Conservation (phyloP, 768 basidiomycete genomes). For the Mrakia gelida region DNA sequence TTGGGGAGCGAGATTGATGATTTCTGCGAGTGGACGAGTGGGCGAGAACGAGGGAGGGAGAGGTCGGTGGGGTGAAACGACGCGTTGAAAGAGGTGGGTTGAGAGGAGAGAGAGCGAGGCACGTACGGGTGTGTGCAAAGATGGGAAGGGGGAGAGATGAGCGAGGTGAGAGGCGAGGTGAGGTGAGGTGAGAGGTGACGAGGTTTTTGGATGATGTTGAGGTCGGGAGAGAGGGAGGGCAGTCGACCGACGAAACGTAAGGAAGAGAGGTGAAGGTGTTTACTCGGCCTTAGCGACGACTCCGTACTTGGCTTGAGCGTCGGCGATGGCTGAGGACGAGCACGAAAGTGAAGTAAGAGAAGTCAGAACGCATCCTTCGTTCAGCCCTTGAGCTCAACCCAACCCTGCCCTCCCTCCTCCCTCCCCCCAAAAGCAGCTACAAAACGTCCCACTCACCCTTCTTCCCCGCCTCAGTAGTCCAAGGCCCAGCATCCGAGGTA, state of each 20-base stretch:
- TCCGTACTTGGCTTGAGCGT: slow-evolving; percentile 10
- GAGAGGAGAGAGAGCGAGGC: too few species aligned
- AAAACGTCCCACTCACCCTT: slow-evolving; percentile 12
- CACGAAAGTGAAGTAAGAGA: not conserved
- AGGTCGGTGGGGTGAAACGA: not conserved
- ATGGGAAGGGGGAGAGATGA: not conserved
- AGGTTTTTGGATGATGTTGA: not conserved
- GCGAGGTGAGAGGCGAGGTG: not conserved
- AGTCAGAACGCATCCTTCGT: not conserved
- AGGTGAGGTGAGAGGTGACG: not conserved
- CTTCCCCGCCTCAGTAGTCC: slow-evolving; percentile 53
- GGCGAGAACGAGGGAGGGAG: not conserved
- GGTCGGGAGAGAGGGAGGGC: not conserved
- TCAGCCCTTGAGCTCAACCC: not conserved
- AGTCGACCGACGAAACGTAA: not conserved
- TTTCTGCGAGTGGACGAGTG: too few species aligned
- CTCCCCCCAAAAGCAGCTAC: too few species aligned
- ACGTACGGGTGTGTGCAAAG: too few species aligned
- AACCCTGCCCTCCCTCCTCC: not conserved
- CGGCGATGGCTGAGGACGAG: not conserved
- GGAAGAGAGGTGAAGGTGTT: not conserved
- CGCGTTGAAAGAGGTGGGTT: not conserved
- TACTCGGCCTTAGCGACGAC: not conserved
- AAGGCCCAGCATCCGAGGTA: slow-evolving; percentile 84
- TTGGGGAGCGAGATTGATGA: not conserved